Conservation (phyloP, 306 rosid genomes). For the Trifolium subterraneum region DNA sequence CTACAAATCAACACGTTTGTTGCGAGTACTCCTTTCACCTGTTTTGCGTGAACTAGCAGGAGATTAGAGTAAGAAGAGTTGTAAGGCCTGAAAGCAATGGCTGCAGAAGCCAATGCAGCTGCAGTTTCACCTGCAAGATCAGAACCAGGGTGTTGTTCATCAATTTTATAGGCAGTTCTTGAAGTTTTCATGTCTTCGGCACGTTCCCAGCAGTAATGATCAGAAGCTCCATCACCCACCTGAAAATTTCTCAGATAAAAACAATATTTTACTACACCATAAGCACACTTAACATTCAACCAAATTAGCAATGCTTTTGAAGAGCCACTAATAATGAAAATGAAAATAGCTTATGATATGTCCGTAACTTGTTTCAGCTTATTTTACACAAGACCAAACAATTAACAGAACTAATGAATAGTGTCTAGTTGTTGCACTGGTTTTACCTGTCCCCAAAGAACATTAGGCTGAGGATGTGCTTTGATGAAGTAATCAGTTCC, state of each 20-base stretch:
- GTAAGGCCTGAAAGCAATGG: constrained; percentile 79
- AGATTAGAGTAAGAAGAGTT: constrained; percentile 80
- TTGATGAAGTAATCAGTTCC: constrained; percentile 83
- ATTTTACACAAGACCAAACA: neutral
- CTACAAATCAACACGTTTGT: neutral
- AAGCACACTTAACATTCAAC: constrained; percentile 3
- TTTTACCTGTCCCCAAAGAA: constrained; percentile 87
- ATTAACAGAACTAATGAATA: neutral
- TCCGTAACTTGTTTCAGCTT: neutral
- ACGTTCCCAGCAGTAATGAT: constrained; percentile 89
- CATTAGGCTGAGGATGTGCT: constrained; percentile 81
- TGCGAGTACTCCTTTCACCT: constrained; percentile 45
- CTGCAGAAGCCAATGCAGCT: constrained; percentile 85
- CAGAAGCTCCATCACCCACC: constrained; percentile 92
- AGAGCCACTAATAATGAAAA: neutral
- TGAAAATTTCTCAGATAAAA: constrained; percentile 38
- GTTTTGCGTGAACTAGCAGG: constrained; percentile 73
- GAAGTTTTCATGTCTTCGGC: constrained; percentile 92
- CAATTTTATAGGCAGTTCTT: constrained; percentile 72
- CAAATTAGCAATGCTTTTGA: neutral
- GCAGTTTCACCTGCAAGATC: constrained; percentile 94
- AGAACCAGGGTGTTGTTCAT: constrained; percentile 81
- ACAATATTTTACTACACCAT: neutral
- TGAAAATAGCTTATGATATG: neutral
- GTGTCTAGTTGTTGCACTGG: constrained; percentile 14